Base-by-base conservation (phyloP, 2,329 filamentous ascomycete genomes). In the Microdochium trichocladiopsis region DNA sequence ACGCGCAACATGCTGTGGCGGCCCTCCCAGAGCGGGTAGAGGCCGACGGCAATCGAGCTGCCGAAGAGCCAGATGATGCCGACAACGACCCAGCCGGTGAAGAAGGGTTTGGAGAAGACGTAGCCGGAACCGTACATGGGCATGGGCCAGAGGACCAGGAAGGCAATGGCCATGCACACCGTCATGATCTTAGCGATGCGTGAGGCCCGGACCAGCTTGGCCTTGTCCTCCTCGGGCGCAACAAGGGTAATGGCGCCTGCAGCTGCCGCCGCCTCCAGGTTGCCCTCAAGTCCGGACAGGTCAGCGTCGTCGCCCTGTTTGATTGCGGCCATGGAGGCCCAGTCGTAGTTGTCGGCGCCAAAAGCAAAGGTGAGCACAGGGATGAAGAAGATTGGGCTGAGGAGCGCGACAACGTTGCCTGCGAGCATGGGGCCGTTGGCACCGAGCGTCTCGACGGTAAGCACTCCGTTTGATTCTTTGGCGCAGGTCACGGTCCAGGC, bases 371-470 rank as follows among this genome's bases (percentile, higher is more conserved):
- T 56, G 18, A 56, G 49, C 8, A 52, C 21, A 2, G 54, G 54
- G 4, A 56, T 47, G 47, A 60, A 60, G 49, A 60, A 21, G 2
- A 59, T 18, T 12, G 58, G 58, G 43, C 57, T 60, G 8, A 57
- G 41, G 16, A 60, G 57, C 18, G 58, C 58, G 23, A 59, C 57
- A 23, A 57, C 58, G n/a, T 95, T 94, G 47, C 90, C 90, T 1
- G 86, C 89, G n/a, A 95, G 72, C 88, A 94, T 94, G 16, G 89
- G 88, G 57, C 87, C 81, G 69, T 94, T 93, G 37, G 83, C 79
- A 1, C 90, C 90, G 0, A 88, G 91, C 58, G 84, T 87, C 1
- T 72, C 76, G 33, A 95, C 87, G 43, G 75, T 80, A 21, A 95
- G 77, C 2, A 71, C 70, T n/a, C 87, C 87, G 60, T 82, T 50